Base-by-base conservation (phyloP, 2,329 filamentous ascomycete genomes). In the Aspergillus nomiae region DNA sequence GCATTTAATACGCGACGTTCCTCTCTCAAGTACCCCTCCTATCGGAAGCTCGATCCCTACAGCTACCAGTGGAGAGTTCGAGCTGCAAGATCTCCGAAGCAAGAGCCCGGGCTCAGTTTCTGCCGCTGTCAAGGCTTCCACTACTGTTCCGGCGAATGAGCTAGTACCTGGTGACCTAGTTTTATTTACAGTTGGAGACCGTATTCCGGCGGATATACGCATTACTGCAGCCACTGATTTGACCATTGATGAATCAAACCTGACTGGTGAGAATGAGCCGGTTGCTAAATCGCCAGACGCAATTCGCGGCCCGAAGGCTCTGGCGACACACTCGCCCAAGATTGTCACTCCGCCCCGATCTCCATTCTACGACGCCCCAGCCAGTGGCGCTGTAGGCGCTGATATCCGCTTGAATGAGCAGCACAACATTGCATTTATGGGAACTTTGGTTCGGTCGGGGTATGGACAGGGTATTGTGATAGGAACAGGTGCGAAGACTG, bases 381-480 rank as follows among this genome's bases (percentile, higher is more conserved):
- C 84, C 36, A 83, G 82, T 64, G 86, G 85, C 11, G 86, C 82
- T 55, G 87, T 85, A 68, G 87, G 84, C 65, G 87, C 86, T 32
- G 89, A 91, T 68, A 86, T 91, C 51, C 85, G 87, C 56, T 80
- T 91, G 57, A 91, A 91, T 65, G 90, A 91, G 59, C 87, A 90
- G 70, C 91, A 90, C 71, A 98, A 99, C 72, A 94, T 99, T 75
- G 95, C 94, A 2, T 98, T 97, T 77, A 98, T 99, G 94, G 95
- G 95, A 32, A 99, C 95, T 3, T 79, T 99, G 67, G 93, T 99
- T 38, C 92, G 94, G 68, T 97, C 94, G 41, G 95, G 95, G 12
- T 90, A 99, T 73, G 95, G 95, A 0, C 94, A 97, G 76, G 95
- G 95, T 50, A 90, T 99, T 68, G 95, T 99, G n/a, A 96, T 97